These are phyloP conservation scores for Coemansia sp. DNA, from an alignment of 192 early-diverging fungal genomes.

Conservation along the genomic window DNA sequence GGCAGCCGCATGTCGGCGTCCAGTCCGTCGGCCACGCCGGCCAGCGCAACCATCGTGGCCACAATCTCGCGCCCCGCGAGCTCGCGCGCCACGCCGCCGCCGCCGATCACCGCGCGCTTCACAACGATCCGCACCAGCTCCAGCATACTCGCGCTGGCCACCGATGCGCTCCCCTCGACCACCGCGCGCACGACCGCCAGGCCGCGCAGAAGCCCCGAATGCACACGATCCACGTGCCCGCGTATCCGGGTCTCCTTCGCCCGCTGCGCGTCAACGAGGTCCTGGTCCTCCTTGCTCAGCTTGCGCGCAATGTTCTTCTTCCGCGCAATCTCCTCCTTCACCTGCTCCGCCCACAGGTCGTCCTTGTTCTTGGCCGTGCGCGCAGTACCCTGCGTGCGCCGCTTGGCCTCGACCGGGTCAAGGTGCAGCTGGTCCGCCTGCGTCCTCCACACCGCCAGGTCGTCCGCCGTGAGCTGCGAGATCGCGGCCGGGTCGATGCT, in stretches of 20 bases:
- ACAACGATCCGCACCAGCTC: slow-evolving; percentile 59
- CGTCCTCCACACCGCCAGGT: slow-evolving; percentile 39
- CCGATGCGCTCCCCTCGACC: slow-evolving; percentile 58
- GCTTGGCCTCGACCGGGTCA: slow-evolving; percentile 31
- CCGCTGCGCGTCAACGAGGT: slow-evolving; percentile 67
- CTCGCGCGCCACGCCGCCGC: slow-evolving; percentile 22
- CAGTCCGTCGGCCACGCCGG: slow-evolving; percentile 51
- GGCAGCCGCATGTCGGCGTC: slow-evolving; percentile 22
- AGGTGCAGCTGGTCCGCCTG: slow-evolving; percentile 32
- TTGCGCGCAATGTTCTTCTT: slow-evolving; percentile 29
- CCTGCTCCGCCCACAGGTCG: slow-evolving; percentile 44
- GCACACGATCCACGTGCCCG: slow-evolving; percentile 58
- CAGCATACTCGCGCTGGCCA: slow-evolving; percentile 60
- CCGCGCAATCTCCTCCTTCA: slow-evolving; percentile 31
- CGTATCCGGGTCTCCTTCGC: slow-evolving; percentile 75
- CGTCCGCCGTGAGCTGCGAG: slow-evolving; percentile 21
- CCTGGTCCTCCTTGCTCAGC: slow-evolving; percentile 65
- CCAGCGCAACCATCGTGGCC: slow-evolving; percentile 59
- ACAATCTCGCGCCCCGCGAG: slow-evolving; percentile 60
- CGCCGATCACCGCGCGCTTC: slow-evolving; percentile 47
- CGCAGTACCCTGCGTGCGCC: neutral
- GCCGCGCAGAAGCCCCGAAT: slow-evolving; percentile 58
- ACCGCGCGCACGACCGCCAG: slow-evolving; percentile 69
- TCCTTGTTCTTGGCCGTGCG: slow-evolving; percentile 18
- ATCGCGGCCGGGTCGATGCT: slow-evolving; percentile 29